Evolutionary conservation across 129 eudicot species (phyloP).

Genomic region (Flaveria linearis): DNA sequence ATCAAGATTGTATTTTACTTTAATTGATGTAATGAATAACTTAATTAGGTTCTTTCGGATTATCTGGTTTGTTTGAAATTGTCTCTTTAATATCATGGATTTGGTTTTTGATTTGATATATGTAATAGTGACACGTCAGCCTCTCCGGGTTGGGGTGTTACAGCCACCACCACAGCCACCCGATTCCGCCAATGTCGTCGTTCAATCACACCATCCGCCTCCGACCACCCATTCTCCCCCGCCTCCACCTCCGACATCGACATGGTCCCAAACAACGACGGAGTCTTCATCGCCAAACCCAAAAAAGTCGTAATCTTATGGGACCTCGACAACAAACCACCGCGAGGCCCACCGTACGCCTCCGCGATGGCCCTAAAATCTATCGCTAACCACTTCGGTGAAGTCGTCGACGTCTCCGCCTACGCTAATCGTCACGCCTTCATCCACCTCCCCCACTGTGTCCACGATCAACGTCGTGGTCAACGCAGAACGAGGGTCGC

Average conservation of each 20-base stretch:
- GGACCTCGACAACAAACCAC: constrained; percentile 97
- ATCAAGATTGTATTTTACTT: no score
- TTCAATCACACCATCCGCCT: constrained; percentile 27
- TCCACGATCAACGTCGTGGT: constrained; percentile 62
- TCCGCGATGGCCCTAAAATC: constrained; percentile 68
- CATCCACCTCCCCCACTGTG: constrained; percentile 85
- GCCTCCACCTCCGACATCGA: constrained; percentile 68
- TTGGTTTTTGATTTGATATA: no score
- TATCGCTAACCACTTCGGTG: constrained; percentile 66
- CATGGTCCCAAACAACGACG: constrained; percentile 64
- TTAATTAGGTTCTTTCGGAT: no score
- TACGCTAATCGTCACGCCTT: constrained; percentile 99
- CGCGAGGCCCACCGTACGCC: constrained; percentile 91
- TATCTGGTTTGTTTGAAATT: no score
- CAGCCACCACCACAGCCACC: neutral
- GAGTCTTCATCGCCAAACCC: constrained; percentile 58
- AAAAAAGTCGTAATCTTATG: constrained; percentile 80
- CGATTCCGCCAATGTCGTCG: constrained; percentile 27
- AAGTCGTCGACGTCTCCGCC: constrained; percentile 74
- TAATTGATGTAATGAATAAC: no score
- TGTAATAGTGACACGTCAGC: no score
- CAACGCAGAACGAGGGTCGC: no score
- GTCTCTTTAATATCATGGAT: no score
- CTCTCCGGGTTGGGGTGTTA: no score
- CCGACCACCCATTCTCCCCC: no score